Base-by-base conservation (phyloP, 2,329 filamentous ascomycete genomes). In the Rachicladosporium sp. region DNA sequence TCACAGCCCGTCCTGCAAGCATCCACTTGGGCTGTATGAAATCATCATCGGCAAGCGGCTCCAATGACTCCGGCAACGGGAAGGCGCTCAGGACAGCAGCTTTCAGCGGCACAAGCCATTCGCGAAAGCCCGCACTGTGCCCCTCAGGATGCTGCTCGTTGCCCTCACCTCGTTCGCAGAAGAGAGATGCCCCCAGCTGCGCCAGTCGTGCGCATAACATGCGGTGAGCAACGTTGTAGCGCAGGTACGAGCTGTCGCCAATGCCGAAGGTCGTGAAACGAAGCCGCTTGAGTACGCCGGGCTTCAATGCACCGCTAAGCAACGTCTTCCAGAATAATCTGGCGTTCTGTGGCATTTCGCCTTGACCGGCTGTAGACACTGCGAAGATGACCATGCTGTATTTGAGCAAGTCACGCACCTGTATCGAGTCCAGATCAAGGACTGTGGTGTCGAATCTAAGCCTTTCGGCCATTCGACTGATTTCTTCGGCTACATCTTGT, bases 91-190 rank as follows among this genome's bases (percentile, higher is more conserved):
- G 62, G 9, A 96, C 63, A 46, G 75, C 70, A 37, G 75, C 71
- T 46, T 73, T 73, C 30, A 98, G 69, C 33, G 71, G 71, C 4
- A 76, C 48, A 10, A 59, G 55, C 57, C 57, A 61, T 30, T 52
- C 49, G 37, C 56, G 48, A 31, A 60, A 54, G 4, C 55, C 57
- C 9, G 56, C 57, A 42, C 52, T 59, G 50, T 65, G 91, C 79
- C 89, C 88, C 62, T 96, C 88, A 19, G 85, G 77, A 66, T 95
- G 87, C 57, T 93, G 85, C 51, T 95, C 88, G 56, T 98, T 91
- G 13, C 81, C 87, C 61, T 98, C 91, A 9, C 85, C 91, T 30
- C 79, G 70, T 31, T 80, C 76, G 52, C 82, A 82, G 46, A 91
- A 75, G 35, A 85, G 74, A 32, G 70, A 70, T 2, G 85, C 91